Evolutionary conservation across 2,329 filamentous ascomycete genomes (phyloP), one percentile per base, ranked within the genome.

Genomic region (Trichocomaceae sp.): DNA sequence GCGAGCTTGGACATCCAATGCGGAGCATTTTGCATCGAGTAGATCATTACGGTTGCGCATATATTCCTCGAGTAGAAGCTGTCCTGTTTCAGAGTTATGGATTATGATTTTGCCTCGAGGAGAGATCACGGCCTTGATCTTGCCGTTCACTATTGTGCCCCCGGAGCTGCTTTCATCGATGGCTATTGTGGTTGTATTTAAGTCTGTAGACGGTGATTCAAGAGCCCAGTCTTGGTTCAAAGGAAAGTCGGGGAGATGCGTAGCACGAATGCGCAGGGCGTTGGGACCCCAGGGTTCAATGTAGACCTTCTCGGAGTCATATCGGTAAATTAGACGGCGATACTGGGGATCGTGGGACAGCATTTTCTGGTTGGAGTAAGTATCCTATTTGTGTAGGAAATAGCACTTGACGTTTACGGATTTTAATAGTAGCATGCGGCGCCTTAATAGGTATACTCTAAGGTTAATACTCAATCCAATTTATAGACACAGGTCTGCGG

Each of bases 21-120:
- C 77, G 58, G 79, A 83, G 66, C 78, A 80, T 63, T 83, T 83
- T 0, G 81, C 79, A 59, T 84, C 82, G 5, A 64, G 63, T 2
- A 77, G 69, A 57, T 84, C 79, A 29, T 64, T 62, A 7, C 79
- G 73, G 57, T 78, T 71, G 19, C 80, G 75, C 29, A 72, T 68
- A 61, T 78, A 82, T 58, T 83, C 80, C 57, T 82, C 79, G 0
- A 83, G 67, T 1, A 83, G 61, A 10, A 72, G 62, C 23, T 70
- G 71, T 35, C 73, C 74, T 1, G 64, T 68, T 33, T 48, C 8
- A 1, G 64, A 58, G 58, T 79, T 72, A 59, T 67, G 70, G 52
- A 83, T 71, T 33, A 69, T 76, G 37, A 83, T 62, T 61, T 82
- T 82, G 33, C 79, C 79, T 23, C 71, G 66, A 10, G 69, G 64